phyloP scores from a whole-genome alignment of 148 eudicot species.

The Oxyria digyna region DNA sequence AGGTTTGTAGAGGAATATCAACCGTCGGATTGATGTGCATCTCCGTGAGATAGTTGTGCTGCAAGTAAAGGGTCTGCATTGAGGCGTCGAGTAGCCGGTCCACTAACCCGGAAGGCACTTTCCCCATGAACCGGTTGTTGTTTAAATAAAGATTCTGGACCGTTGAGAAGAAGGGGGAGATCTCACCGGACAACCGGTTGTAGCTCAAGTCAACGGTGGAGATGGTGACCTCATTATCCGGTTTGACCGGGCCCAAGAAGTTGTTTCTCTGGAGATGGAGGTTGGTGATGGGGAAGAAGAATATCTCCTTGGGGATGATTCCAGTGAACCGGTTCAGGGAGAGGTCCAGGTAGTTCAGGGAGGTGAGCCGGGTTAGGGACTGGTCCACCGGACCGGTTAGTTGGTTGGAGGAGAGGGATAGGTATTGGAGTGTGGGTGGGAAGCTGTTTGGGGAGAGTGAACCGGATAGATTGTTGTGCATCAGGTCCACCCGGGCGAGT shows the following conservation, averaged over 20 bases:
- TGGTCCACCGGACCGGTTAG: constrained; percentile 49
- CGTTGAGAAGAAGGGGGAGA: constrained; percentile 60
- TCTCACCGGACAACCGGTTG: constrained; percentile 52
- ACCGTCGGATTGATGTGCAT: constrained; percentile 66
- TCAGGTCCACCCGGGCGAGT: constrained; percentile 62
- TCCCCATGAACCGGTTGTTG: constrained; percentile 74
- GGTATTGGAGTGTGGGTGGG: constrained; percentile 46
- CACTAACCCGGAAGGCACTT: constrained; percentile 48
- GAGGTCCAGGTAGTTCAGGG: constrained; percentile 51
- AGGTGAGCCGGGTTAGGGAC: constrained; percentile 21
- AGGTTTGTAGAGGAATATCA: constrained; percentile 66
- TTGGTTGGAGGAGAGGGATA: constrained; percentile 59
- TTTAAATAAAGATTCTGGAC: constrained; percentile 63
- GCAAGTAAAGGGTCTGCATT: constrained; percentile 57
- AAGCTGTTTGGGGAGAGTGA: constrained; percentile 26
- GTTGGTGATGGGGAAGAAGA: constrained; percentile 42
- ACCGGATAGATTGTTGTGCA: constrained; percentile 64
- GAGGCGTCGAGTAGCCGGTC: constrained; percentile 46
- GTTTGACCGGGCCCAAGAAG: constrained; percentile 51
- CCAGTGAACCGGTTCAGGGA: constrained; percentile 74
- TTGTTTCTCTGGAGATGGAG: constrained; percentile 57
- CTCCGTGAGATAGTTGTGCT: constrained; percentile 79
- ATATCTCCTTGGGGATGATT: constrained; percentile 39
- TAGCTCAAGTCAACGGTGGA: constrained; percentile 66
- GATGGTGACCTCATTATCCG: constrained; percentile 36